phyloP scores from a whole-genome alignment of 169 alveolate genomes.

The Plasmodium ovale region DNA sequence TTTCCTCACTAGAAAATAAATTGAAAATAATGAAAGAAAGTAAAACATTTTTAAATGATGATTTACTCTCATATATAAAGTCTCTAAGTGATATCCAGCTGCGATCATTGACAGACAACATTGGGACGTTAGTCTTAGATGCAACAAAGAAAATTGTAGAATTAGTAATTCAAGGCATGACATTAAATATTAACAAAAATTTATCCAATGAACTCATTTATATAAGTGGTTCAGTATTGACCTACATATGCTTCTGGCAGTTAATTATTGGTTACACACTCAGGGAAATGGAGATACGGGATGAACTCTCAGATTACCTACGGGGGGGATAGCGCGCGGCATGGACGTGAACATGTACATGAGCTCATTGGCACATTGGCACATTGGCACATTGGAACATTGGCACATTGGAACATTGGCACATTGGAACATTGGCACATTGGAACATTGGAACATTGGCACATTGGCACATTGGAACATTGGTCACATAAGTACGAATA shows the following conservation, averaged over 20 bases:
- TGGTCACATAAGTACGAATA: too few relatives aligned
- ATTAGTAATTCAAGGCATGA: constrained; percentile 81
- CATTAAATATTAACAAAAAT: constrained; percentile 65
- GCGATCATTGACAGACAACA: constrained; percentile 83
- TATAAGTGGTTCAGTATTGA: constrained; percentile 78
- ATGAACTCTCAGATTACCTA: constrained; percentile 78
- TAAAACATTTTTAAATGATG: constrained; percentile 73
- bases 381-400: too few relatives aligned
- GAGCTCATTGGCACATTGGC: too few relatives aligned
- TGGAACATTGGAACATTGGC: too few relatives aligned
- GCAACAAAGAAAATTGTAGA: constrained; percentile 85
- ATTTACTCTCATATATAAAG: constrained; percentile 82
- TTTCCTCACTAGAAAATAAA: constrained; percentile 59
- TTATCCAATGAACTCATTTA: constrained; percentile 39
- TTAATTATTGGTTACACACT: constrained; percentile 88
- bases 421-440: too few relatives aligned
- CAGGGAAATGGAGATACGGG: constrained; percentile 85
- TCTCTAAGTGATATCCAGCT: constrained; percentile 83
- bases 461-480: too few relatives aligned
- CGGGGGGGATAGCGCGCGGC: constrained; percentile 15
- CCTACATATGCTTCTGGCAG: constrained; percentile 89
- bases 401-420: too few relatives aligned
- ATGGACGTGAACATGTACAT: too few relatives aligned
- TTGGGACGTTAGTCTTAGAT: constrained; percentile 83
- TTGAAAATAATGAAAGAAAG: constrained; percentile 38